Percentiles rank a stretch among this genome's conserved stretches.
Evolutionary conservation across 352 stramenopile species (phyloP).

Genomic region (Globisporangium nagaii): DNA sequence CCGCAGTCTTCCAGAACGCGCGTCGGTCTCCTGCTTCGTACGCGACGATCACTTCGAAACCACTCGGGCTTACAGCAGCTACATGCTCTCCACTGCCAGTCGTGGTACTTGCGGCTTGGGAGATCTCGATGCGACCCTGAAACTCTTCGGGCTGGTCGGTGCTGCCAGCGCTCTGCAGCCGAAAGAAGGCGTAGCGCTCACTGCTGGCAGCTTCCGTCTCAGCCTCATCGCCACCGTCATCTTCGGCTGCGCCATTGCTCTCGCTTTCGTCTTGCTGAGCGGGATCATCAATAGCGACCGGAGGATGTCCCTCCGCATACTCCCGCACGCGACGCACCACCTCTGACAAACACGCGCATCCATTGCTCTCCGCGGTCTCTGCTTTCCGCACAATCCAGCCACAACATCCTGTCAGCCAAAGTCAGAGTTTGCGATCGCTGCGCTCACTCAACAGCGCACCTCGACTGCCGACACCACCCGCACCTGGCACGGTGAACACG

Average conservation of each 20-base stretch:
- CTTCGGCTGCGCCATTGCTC: constrained; percentile 13
- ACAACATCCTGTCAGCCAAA: background rate
- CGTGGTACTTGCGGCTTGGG: too few species aligned
- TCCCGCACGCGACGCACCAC: constrained; percentile 37
- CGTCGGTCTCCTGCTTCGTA: constrained; percentile 52
- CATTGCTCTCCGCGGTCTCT: constrained; percentile 16
- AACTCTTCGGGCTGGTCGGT: background rate
- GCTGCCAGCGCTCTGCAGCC: background rate
- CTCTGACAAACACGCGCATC: constrained; percentile 36
- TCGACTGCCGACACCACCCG: background rate
- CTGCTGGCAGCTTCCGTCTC: background rate
- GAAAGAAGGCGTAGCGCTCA: constrained; percentile 7
- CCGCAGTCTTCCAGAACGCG: constrained; percentile 56
- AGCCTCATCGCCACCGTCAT: background rate
- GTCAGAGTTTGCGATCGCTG: too few species aligned
- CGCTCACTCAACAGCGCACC: too few species aligned
- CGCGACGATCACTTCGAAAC: constrained; percentile 32
- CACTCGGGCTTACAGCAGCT: too few species aligned
- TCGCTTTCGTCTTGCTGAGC: background rate
- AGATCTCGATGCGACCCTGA: constrained; percentile 31
- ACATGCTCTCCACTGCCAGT: too few species aligned
- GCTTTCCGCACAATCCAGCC: background rate
- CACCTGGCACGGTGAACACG: constrained; percentile 36
- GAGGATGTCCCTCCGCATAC: constrained; percentile 19
- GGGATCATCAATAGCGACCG: constrained; percentile 5